Evolutionary conservation across 352 stramenopile genomes (phyloP).

Genomic region (Phytophthora rubi): DNA sequence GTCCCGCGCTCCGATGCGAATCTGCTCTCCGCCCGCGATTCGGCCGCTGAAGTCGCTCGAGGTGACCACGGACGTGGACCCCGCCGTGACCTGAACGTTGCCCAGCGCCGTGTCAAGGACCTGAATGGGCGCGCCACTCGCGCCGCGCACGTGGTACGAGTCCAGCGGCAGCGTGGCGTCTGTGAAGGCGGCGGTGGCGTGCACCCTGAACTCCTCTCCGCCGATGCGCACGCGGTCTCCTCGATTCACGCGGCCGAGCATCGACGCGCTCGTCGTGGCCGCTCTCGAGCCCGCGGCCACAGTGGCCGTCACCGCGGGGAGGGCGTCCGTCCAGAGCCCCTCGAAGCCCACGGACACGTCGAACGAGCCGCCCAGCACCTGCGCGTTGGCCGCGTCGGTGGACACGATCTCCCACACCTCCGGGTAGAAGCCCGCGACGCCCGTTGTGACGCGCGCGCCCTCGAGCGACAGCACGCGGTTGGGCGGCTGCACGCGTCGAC

Average conservation of each 20-base stretch:
- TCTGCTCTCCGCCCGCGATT: constrained; percentile 50
- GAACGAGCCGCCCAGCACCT: constrained; percentile 64
- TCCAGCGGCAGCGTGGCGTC: constrained; percentile 68
- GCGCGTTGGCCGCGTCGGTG: constrained; percentile 31
- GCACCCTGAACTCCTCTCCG: constrained; percentile 66
- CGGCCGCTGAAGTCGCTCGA: constrained; percentile 47
- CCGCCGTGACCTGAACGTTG: constrained; percentile 55
- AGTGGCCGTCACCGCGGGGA: constrained; percentile 42
- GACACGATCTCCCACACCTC: constrained; percentile 77
- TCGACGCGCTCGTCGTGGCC: constrained; percentile 45
- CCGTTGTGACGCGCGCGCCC: constrained; percentile 44
- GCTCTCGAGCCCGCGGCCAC: constrained; percentile 61
- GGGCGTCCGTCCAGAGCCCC: constrained; percentile 45
- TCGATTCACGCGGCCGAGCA: constrained; percentile 76
- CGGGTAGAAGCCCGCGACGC: constrained; percentile 54
- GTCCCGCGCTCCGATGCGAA: constrained; percentile 62
- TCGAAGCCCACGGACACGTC: constrained; percentile 80
- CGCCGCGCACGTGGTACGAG: constrained; percentile 70
- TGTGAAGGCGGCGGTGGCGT: constrained; percentile 73
- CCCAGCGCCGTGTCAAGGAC: constrained; percentile 72
- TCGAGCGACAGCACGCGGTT: constrained; percentile 65
- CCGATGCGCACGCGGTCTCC: constrained; percentile 65
- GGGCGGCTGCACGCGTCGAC: constrained; percentile 42
- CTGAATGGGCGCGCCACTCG: constrained; percentile 36
- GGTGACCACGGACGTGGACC: constrained; percentile 45